A percentile compares a stretch with the other conserved stretches of the same genome.
These are phyloP conservation scores for Eimeria sp. DNA, from an alignment of 169 alveolate genomes.

Conservation along the genomic window DNA sequence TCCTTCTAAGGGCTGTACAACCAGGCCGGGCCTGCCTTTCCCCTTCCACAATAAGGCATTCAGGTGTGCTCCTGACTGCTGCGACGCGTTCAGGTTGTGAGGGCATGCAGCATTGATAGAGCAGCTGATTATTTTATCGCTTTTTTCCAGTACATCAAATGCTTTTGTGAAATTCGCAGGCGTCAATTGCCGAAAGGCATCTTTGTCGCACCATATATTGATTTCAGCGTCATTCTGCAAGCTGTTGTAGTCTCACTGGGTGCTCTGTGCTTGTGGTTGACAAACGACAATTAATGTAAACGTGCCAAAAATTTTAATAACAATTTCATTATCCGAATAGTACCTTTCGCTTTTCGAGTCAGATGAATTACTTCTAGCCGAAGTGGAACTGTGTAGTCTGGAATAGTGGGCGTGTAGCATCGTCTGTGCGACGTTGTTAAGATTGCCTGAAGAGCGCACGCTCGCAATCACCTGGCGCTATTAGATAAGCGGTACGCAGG, in stretches of 20 bases:
- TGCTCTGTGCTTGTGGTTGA: not conserved
- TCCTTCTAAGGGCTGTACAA: not conserved
- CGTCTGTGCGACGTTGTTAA: too few relatives aligned
- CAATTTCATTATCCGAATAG: not conserved
- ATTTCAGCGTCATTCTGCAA: not conserved
- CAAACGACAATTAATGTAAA: not conserved
- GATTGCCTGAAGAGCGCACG: too few relatives aligned
- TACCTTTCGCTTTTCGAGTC: not conserved
- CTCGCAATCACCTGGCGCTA: too few relatives aligned
- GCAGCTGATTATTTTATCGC: not conserved
- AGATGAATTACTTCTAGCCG: too few relatives aligned
- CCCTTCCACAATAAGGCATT: not conserved
- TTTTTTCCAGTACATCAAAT: not conserved
- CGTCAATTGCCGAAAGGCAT: not conserved
- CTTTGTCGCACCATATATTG: not conserved
- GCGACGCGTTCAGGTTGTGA: slow-evolving; percentile 1
- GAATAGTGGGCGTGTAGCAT: too few relatives aligned
- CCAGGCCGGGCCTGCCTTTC: not conserved
- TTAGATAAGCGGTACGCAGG: too few relatives aligned
- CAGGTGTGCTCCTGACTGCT: slow-evolving; percentile 9
- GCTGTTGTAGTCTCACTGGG: not conserved
- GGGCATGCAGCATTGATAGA: slow-evolving; percentile 33
- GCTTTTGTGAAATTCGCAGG: not conserved
- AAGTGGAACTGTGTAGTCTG: too few relatives aligned
- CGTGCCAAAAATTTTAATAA: not conserved